These are phyloP conservation scores for Pelargonium cotyledonis DNA, from an alignment of 441 rosid species.

Conservation along the genomic window DNA sequence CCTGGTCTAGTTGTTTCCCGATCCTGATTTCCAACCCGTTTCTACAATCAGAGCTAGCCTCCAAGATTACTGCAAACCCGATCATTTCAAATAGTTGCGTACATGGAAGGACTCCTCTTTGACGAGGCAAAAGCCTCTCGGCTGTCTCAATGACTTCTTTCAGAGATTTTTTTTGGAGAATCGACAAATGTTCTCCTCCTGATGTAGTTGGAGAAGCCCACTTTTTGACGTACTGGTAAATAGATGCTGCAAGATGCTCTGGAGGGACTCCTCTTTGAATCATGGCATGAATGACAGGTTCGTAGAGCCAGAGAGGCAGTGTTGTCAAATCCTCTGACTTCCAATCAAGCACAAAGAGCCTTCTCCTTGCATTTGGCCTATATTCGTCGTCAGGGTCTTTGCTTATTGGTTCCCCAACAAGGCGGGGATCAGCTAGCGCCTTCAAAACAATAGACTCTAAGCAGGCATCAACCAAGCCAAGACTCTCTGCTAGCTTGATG, in stretches of 20 bases:
- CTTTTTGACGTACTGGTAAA: constrained; percentile 44
- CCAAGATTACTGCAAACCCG: constrained; percentile 35
- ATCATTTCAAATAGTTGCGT: constrained; percentile 47
- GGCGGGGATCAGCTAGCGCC: constrained; percentile 40
- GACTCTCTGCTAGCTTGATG: constrained; percentile 29
- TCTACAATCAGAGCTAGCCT: constrained; percentile 45
- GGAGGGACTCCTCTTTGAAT: constrained; percentile 34
- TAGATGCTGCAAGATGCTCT: constrained; percentile 43
- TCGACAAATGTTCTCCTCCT: constrained; percentile 23
- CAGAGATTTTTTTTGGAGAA: constrained; percentile 33
- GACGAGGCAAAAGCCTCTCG: constrained; percentile 54
- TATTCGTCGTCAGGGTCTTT: constrained; percentile 15
- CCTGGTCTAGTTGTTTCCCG: constrained; percentile 66
- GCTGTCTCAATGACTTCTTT: constrained; percentile 53
- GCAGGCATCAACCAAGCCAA: constrained; percentile 53
- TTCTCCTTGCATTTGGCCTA: constrained; percentile 59
- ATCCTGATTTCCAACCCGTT: constrained; percentile 64
- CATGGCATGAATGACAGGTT: constrained; percentile 34
- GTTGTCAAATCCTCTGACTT: constrained; percentile 50
- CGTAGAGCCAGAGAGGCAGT: constrained; percentile 52
- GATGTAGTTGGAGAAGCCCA: constrained; percentile 33
- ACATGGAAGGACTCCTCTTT: constrained; percentile 50
- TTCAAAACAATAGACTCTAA: constrained; percentile 49
- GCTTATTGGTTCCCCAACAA: constrained; percentile 43
- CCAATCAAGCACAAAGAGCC: constrained; percentile 51